Evolutionary conservation across 1,139 yeast genomes (phyloP).

Genomic region (Yamadazyma aaseri): DNA sequence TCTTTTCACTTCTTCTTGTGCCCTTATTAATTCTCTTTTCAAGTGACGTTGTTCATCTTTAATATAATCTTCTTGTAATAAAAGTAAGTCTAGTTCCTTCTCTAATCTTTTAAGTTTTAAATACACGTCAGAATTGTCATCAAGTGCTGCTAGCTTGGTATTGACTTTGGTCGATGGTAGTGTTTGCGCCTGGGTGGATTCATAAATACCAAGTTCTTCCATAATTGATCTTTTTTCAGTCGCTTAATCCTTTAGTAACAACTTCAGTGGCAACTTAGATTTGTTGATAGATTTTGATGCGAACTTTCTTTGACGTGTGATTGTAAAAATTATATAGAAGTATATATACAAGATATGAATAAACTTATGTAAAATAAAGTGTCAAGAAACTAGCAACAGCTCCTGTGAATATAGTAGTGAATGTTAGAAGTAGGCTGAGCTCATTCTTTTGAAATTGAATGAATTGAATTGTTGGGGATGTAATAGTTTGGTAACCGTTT

Average conservation of each 20-base stretch:
- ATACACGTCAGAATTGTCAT: slow-evolving; percentile 66
- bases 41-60: slow-evolving; percentile 97
- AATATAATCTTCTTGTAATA: slow-evolving; percentile 91
- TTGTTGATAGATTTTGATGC: background rate
- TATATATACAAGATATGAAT: too few relatives aligned
- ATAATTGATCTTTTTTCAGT: slow-evolving; percentile 10
- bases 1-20: slow-evolving; percentile 97
- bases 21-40: slow-evolving; percentile 89
- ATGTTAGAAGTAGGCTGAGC: slow-evolving; percentile 21
- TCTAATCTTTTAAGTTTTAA: slow-evolving; percentile 81
- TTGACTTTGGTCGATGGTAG: slow-evolving; percentile 12
- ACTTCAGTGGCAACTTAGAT: slow-evolving; percentile 5
- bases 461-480: slow-evolving; percentile 17
- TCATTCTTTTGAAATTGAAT: slow-evolving; percentile 25
- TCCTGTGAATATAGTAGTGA: slow-evolving; percentile 22
- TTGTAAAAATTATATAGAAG: background rate
- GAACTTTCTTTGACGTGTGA: background rate
- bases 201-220: slow-evolving; percentile 31
- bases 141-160: slow-evolving; percentile 6
- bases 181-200: slow-evolving; percentile 14
- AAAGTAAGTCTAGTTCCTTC: slow-evolving; percentile 79
- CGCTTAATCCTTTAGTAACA: background rate
- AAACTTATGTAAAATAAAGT: slow-evolving; percentile 10
- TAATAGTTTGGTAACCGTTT: slow-evolving; percentile 19
- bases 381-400: slow-evolving; percentile 24